Conservation (phyloP, 495 filamentous ascomycete species). For the Gamarada debralockiae region DNA sequence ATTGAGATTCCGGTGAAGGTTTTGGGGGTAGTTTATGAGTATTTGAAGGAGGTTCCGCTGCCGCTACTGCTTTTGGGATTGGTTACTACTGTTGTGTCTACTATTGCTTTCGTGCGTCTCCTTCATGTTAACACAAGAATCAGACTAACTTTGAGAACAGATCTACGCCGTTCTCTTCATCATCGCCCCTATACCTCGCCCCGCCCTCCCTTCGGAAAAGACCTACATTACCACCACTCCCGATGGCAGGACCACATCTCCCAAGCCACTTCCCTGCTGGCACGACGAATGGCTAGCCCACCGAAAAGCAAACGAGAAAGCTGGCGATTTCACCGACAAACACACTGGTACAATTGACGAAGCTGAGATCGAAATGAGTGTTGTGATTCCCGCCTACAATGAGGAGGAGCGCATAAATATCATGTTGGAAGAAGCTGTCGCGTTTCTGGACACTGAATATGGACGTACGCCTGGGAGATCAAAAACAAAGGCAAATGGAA, state of each 20-base stretch:
- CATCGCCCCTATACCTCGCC: slow-evolving; percentile 77
- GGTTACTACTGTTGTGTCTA: slow-evolving; percentile 11
- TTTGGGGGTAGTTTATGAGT: slow-evolving; percentile 2
- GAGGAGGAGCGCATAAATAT: slow-evolving; percentile 76
- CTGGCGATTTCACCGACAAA: slow-evolving; percentile 35
- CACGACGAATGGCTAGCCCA: slow-evolving; percentile 62
- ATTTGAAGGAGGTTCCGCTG: slow-evolving; percentile 12
- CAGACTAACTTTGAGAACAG: slow-evolving; percentile 34
- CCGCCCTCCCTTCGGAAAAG: slow-evolving; percentile 73
- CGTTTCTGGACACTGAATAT: slow-evolving; percentile 73
- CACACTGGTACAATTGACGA: slow-evolving; percentile 35
- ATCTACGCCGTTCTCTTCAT: slow-evolving; percentile 66
- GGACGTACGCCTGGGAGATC: slow-evolving; percentile 44
- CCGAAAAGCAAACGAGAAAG: slow-evolving; percentile 43
- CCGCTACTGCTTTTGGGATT: slow-evolving; percentile 12
- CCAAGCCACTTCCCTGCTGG: slow-evolving; percentile 77
- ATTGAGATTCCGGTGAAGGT: slow-evolving; percentile 9
- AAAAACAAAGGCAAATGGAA: slow-evolving; percentile 11
- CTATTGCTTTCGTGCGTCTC: slow-evolving; percentile 17
- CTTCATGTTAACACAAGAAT: neutral
- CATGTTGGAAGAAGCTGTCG: slow-evolving; percentile 88
- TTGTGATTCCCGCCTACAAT: slow-evolving; percentile 95
- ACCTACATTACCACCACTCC: slow-evolving; percentile 72
- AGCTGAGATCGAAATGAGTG: slow-evolving; percentile 67
- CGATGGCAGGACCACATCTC: slow-evolving; percentile 53